phyloP scores from a whole-genome alignment of 176 grass and related monocot species.

The Puya raimondii region DNA sequence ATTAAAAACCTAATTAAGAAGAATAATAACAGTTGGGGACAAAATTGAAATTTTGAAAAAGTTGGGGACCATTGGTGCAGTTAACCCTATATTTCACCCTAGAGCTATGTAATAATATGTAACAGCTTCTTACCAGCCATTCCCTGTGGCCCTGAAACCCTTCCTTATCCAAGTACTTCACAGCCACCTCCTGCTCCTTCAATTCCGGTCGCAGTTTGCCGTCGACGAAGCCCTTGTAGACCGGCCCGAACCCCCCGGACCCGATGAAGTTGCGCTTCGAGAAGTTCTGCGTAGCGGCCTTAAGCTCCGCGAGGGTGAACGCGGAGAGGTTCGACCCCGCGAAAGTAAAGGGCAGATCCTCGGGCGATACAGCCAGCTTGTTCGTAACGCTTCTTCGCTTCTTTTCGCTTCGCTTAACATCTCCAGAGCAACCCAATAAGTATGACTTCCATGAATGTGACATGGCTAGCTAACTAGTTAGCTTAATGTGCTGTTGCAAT shows the following conservation, averaged over 20 bases:
- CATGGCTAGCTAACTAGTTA: too few species aligned
- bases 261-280: conserved; percentile 66
- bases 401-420: background rate
- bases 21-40: too few species aligned
- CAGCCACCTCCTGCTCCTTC: conserved; percentile 46
- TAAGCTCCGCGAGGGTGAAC: conserved; percentile 71
- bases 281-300: conserved; percentile 41
- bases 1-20: too few species aligned
- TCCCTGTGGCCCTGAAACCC: conserved; percentile 76
- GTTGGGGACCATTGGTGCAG: too few species aligned
- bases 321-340: conserved; percentile 63
- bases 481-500: too few species aligned
- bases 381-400: background rate
- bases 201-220: conserved; percentile 48
- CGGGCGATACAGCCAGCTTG: conserved; percentile 23
- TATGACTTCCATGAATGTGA: too few species aligned
- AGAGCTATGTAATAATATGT: background rate
- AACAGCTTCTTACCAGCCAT: conserved; percentile 63
- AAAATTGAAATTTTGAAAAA: too few species aligned
- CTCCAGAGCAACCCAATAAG: background rate
- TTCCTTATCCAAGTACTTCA: conserved; percentile 85
- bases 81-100: too few species aligned
- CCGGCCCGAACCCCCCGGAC: conserved; percentile 68
- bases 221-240: conserved; percentile 60
- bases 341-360: conserved; percentile 67